Base-by-base conservation (phyloP, 768 basidiomycete genomes). In the Auriculariales sp. region DNA sequence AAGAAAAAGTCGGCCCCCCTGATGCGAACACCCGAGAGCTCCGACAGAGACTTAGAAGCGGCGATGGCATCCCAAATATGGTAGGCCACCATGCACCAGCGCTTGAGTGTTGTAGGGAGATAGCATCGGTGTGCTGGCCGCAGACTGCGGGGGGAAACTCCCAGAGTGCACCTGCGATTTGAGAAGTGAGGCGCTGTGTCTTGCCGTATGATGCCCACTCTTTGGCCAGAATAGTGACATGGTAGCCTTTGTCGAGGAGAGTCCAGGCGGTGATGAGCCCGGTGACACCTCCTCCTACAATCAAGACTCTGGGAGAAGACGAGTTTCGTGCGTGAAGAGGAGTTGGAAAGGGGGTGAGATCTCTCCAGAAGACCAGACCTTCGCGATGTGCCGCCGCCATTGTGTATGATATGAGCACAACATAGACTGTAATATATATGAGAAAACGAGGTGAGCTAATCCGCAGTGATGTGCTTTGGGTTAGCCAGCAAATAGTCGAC, bases 141-240 rank as follows among this genome's bases (percentile, higher is more conserved):
- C 67, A 67, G 17, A 68, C 67, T 3, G 67, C 67, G 15, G 67
- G 66, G 1, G 66, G 66, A 53, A 60, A 67, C 50, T 68, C 67
- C 67, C 67, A 67, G 19, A 63, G 62, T 47, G 35, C 17, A 46
- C 42, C 47, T 29, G 39, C 31, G 32, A 52, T 35, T 50, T 50
- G 2, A 14, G 32, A 14, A 35, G 33, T 34, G 17, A 46, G n/a
- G 47, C 28, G 19, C 25, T 32, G 3, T 28, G 42, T 11, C 11
- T 24, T n/a, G 22, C 7, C 22, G 36, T 32, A 39, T 15, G 11
- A 15, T 30, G 53, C 61, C 51, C 54, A 63, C 61, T 65, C 49
- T 4, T 61, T 61, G 12, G 63, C 59, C 19, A 66, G 49, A 19
- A 68, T 55, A 5, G 65, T 67, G 1, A 67, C 67, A 15, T 59